Base-by-base conservation (phyloP, 2,329 filamentous ascomycete species). In the Aspergillus awamori region DNA sequence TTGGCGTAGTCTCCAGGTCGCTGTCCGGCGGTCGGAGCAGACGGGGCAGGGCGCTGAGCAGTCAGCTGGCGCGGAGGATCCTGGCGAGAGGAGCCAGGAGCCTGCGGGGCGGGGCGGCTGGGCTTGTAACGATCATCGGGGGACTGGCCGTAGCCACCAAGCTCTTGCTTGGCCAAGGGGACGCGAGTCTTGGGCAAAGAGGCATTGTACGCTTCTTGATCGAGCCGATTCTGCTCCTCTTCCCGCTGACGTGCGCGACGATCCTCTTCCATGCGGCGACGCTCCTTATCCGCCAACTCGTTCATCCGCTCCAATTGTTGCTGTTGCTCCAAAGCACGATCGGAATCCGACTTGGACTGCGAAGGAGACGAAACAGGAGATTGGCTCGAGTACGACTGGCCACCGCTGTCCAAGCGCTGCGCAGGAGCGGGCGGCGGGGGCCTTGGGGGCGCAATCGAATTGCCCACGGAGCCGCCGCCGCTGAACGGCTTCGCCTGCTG, bases 151-250 rank as follows among this genome's bases (percentile, higher is more conserved):
- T 87, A 90, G 33, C 89, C 88, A 60, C 91, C 92, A 67, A 98
- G 80, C 76, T 98, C 95, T 77, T 97, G 93, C 75, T 98, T 92
- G 33, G 93, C 93, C 66, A 95, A 72, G 2, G 92, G 91, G 10
- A 88, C 80, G 74, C 91, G 92, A 65, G 85, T 88, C 81, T 96
- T 90, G 33, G 93, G 94, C 62, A 97, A 80, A 24, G 91, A 92
- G 38, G 92, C 90, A 76, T 98, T 97, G 77, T 97, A 97, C 17
- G 88, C 91, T 73, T 95, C 93, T 68, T 91, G 83, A 55, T 97
- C 92, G 66, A 89, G 86, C 58, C 91, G 85, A 57, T 85, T 85
- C 70, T 88, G 86, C 68, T 92, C 89, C 65, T 79, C 77, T 59
- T 77, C 72, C 17, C 76, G 75, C 58, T 78, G 74, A 26, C 78